Evolutionary conservation across 2,329 filamentous ascomycete species (phyloP).

Genomic region (Ophiostoma sp.): DNA sequence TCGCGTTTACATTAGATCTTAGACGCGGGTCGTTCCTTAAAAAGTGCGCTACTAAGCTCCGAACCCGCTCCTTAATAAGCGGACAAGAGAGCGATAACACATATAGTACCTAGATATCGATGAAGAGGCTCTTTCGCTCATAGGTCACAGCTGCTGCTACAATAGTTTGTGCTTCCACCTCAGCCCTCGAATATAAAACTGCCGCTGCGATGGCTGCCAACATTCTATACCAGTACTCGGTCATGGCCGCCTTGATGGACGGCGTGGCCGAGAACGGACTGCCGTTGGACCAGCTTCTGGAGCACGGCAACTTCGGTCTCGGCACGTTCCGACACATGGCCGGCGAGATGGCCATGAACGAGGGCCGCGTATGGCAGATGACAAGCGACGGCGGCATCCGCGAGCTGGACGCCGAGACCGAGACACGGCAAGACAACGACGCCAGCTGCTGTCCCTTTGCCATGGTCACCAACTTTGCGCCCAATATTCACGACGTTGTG

Average conservation of each 20-base stretch:
- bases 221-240: conserved; percentile 11
- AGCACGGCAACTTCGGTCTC: conserved; percentile 13
- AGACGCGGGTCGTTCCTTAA: conserved; percentile 3
- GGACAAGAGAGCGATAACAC: not conserved
- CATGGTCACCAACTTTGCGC: conserved; percentile 13
- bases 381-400: conserved; percentile 11
- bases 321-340: conserved; percentile 15
- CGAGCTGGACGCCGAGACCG: not conserved
- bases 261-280: conserved; percentile 11
- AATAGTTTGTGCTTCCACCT: too few species aligned
- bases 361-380: conserved; percentile 13
- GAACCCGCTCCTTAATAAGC: not conserved
- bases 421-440: not conserved
- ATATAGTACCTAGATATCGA: not conserved
- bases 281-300: conserved; percentile 1
- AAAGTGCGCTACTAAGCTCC: conserved; percentile 7
- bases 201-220: not conserved
- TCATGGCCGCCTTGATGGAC: conserved; percentile 17
- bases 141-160: not conserved
- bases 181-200: not conserved
- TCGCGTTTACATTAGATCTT: conserved; percentile 4
- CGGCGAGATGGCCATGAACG: conserved; percentile 14
- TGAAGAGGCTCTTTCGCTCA: not conserved
- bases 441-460: conserved; percentile 12
- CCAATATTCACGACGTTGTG: not conserved